phyloP scores from a whole-genome alignment of 1,139 yeast species.

The Geotrichum siamense region DNA sequence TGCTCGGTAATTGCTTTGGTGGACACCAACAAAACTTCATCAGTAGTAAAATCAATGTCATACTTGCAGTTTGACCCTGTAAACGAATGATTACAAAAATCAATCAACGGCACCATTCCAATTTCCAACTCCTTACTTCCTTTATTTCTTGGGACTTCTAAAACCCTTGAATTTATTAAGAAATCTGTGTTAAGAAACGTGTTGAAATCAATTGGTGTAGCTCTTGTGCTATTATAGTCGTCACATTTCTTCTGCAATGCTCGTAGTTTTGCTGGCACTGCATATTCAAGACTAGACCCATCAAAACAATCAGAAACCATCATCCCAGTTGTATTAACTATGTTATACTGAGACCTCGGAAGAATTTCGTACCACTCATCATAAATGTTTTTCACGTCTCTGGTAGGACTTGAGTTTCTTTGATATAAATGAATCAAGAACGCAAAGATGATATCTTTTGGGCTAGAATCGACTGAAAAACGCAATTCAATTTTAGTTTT shows the following conservation, averaged over 20 bases:
- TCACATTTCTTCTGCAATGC: constrained; percentile 23
- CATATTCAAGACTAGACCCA: constrained; percentile 29
- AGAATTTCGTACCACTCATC: constrained; percentile 24
- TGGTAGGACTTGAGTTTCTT: constrained; percentile 7
- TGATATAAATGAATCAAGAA: constrained; percentile 11
- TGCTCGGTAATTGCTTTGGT: neutral
- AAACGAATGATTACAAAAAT: constrained; percentile 34
- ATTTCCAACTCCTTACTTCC: constrained; percentile 14
- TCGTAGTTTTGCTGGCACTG: constrained; percentile 27
- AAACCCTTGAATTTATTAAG: constrained; percentile 33
- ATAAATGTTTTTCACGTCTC: constrained; percentile 16
- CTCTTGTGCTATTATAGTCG: constrained; percentile 17
- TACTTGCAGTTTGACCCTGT: constrained; percentile 30
- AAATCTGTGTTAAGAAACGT: constrained; percentile 31
- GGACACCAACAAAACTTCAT: constrained; percentile 25
- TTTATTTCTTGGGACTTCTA: constrained; percentile 24
- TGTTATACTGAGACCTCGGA: constrained; percentile 26
- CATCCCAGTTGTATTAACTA: constrained; percentile 32
- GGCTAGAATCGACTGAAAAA: constrained; percentile 3
- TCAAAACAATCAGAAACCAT: constrained; percentile 27
- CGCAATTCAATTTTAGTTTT: neutral
- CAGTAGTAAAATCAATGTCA: constrained; percentile 27
- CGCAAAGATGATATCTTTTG: constrained; percentile 15
- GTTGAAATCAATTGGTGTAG: constrained; percentile 2
- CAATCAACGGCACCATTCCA: constrained; percentile 36